A percentile compares a stretch with the other conserved stretches of the same genome.
Evolutionary conservation across 2,329 filamentous ascomycete genomes (phyloP).

Genomic region (Leptosphaerulina australis): DNA sequence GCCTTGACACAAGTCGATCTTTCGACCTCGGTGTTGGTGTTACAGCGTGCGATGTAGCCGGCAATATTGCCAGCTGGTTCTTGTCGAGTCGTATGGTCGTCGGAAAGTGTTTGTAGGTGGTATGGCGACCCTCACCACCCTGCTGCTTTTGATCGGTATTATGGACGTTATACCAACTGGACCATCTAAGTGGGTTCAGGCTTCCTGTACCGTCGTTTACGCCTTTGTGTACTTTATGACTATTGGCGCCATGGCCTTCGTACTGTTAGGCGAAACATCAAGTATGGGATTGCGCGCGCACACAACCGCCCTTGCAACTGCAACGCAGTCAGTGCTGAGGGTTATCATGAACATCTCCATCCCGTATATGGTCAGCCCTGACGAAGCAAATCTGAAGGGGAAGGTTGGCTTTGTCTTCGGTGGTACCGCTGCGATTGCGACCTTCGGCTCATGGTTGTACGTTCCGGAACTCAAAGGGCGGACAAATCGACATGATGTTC

Average conservation of each 20-base stretch:
- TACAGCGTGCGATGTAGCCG: conserved; percentile 69
- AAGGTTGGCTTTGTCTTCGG: conserved; percentile 51
- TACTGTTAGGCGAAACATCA: conserved; percentile 79
- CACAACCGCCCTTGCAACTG: conserved; percentile 75
- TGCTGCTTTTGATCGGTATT: conserved; percentile 80
- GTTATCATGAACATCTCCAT: conserved; percentile 42
- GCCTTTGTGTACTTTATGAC: conserved; percentile 78
- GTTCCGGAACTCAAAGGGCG: conserved; percentile 47
- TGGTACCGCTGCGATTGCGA: conserved; percentile 36
- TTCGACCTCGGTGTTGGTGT: conserved; percentile 57
- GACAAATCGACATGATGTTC: conserved; percentile 48
- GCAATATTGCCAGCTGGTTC: conserved; percentile 77
- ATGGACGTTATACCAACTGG: conserved; percentile 62
- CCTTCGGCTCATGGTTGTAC: conserved; percentile 43
- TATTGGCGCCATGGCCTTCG: conserved; percentile 85
- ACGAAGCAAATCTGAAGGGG: conserved; percentile 45
- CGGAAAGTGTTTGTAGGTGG: conserved; percentile 71
- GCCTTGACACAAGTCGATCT: conserved; percentile 42
- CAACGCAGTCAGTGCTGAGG: conserved; percentile 45
- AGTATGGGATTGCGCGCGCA: conserved; percentile 82
- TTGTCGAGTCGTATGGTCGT: conserved; percentile 77
- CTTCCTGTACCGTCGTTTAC: conserved; percentile 35
- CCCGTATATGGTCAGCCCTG: conserved; percentile 50
- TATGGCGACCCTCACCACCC: conserved; percentile 59
- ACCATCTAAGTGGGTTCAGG: conserved; percentile 43